Evolutionary conservation across 2,329 filamentous ascomycete species (phyloP).

Genomic region (Pseudogymnoascus sp.): DNA sequence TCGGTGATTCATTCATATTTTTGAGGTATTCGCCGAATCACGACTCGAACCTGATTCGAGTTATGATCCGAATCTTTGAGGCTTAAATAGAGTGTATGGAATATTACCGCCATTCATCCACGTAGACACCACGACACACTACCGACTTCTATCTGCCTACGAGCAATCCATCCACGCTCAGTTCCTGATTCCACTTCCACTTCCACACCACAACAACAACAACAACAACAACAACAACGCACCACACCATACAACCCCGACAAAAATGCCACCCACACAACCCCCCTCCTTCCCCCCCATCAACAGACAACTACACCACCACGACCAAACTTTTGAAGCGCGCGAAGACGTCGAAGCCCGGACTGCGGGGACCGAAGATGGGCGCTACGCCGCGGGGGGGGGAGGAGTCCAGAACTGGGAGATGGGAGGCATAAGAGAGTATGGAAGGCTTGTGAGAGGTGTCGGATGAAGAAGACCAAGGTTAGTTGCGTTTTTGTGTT

Average conservation of each 20-base stretch:
- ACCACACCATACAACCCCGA: too few relatives aligned
- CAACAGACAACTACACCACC: neutral
- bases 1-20: too few relatives aligned
- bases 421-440: conserved; percentile 55
- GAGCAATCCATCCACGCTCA: too few relatives aligned
- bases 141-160: too few relatives aligned
- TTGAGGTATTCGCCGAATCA: too few relatives aligned
- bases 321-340: neutral
- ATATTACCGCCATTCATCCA: neutral
- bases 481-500: conserved; percentile 28
- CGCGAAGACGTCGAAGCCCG: neutral
- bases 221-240: too few relatives aligned
- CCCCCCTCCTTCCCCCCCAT: neutral
- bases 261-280: neutral
- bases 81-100: too few relatives aligned
- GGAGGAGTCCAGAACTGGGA: neutral
- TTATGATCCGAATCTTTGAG: too few relatives aligned
- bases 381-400: neutral
- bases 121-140: neutral
- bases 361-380: neutral
- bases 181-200: too few relatives aligned
- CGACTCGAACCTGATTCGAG: too few relatives aligned
- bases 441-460: conserved; percentile 59
- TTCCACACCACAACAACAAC: too few relatives aligned
- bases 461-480: conserved; percentile 64